Conservation (phyloP, 2,329 filamentous ascomycete genomes). For the Cladosporium colombiae region DNA sequence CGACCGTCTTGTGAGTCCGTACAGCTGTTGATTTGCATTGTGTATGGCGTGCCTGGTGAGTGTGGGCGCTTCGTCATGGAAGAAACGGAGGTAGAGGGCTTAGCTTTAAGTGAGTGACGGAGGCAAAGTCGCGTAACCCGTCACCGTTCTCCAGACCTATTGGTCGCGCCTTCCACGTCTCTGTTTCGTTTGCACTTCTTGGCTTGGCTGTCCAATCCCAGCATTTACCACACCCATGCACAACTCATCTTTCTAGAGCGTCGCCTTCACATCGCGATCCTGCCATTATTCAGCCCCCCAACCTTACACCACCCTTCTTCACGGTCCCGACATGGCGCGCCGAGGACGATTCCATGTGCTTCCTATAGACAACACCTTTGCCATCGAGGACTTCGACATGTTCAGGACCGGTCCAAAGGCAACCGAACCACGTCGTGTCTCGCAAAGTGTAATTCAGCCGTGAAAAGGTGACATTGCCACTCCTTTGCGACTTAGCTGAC, state of each 20-base stretch:
- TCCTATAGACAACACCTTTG: background rate
- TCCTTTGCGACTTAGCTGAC: background rate
- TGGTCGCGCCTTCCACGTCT: background rate
- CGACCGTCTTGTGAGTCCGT: slow-evolving; percentile 2
- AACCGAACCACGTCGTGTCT: background rate
- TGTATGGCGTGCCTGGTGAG: background rate
- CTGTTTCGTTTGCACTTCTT: background rate
- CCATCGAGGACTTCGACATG: background rate
- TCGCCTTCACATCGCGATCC: background rate
- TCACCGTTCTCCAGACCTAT: background rate
- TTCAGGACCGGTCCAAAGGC: background rate
- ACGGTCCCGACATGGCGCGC: background rate
- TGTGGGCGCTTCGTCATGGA: slow-evolving; percentile 8
- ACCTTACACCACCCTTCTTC: background rate
- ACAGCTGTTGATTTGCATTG: background rate
- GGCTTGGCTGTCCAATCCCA: background rate
- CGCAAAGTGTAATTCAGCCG: background rate
- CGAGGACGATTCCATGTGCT: background rate
- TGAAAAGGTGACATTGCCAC: background rate
- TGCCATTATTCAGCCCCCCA: background rate
- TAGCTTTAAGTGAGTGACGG: background rate
- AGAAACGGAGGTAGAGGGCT: background rate
- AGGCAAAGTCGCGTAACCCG: background rate
- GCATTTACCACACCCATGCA: background rate
- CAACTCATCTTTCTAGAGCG: background rate